Evolutionary conservation across 305 asterid species (phyloP), one percentile per base, ranked within the genome.

Genomic region (Lippia alba): DNA sequence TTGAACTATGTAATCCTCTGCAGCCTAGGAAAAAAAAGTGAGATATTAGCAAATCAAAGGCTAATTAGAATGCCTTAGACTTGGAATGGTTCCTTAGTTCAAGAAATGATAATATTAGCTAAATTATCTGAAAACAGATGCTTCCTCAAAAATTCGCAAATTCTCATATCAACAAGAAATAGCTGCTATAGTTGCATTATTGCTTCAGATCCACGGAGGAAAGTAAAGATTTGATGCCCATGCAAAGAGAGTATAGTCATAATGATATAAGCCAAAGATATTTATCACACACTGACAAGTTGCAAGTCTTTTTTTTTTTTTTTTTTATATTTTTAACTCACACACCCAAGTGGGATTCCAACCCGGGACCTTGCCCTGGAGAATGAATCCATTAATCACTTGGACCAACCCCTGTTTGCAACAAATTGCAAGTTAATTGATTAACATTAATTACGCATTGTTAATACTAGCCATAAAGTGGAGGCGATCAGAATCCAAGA

Each of bases 1-100:
- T 70, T 69, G 76, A 68, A 94, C 91, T 53, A 94, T 40, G 80
- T 78, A 91, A 61, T 88, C 94, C 86, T 94, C 99, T 34, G 98
- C 87, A 62, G 97, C 98, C 99, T 94, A 77, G 69, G 64, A 68
- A 66, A 33, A 33, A 44, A 50, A 57, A 54, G 69, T 48, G 78
- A 69, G 61, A 69, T 12, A 62, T 66, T 17, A 33, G 65, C 45
- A 61, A 56, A 36, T 58, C 54, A 5, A 36, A 59, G 61, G 55
- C 11, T 14, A 33, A 56, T 54, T 56, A 56, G 61, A 63, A 46
- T 44, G 39, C 34, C 44, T 49, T 30, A 12, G 18, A 54, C 62
- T 67, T 64, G 9, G 30, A 61, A 39, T 19, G 48, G 30, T 55
- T 57, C 53, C 17, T 49, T 64, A 65, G 54, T 33, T 9, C 8